phyloP scores from a whole-genome alignment of 2,329 filamentous ascomycete genomes.

The Colletotrichum sp. region DNA sequence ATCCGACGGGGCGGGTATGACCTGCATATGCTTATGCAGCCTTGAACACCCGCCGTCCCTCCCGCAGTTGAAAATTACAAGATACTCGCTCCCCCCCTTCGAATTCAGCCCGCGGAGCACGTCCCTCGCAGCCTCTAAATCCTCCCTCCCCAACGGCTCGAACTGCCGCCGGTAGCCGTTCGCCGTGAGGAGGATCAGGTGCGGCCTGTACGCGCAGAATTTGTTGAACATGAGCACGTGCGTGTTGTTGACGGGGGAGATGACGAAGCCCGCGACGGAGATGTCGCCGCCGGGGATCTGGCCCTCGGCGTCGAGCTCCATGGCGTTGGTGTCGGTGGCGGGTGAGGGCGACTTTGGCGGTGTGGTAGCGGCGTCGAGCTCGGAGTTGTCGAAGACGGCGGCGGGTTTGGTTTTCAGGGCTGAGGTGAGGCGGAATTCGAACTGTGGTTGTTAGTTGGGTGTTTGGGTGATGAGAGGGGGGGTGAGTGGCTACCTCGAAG shows the following conservation, averaged over 20 bases:
- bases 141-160: constrained; percentile 42
- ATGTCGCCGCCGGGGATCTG: constrained; percentile 43
- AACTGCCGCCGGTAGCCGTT: constrained; percentile 52
- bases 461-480: too few relatives aligned
- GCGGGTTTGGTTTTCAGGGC: constrained; percentile 10
- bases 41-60: constrained; percentile 48
- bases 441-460: neutral
- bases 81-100: constrained; percentile 28
- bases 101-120: neutral
- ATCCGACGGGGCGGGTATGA: constrained; percentile 35
- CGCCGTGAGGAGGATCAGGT: constrained; percentile 50
- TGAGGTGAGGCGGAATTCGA: constrained; percentile 15
- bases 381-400: constrained; percentile 3
- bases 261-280: constrained; percentile 43
- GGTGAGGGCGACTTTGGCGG: neutral
- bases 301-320: neutral
- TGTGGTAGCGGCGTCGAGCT: neutral
- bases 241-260: constrained; percentile 41
- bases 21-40: constrained; percentile 55
- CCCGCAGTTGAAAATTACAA: constrained; percentile 53
- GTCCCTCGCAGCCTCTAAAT: constrained; percentile 39
- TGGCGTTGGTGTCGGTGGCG: neutral
- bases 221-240: constrained; percentile 54
- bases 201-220: constrained; percentile 52
- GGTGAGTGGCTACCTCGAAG: neutral